phyloP scores from a whole-genome alignment of 352 stramenopile genomes.

The Phytophthora pistaciae region DNA sequence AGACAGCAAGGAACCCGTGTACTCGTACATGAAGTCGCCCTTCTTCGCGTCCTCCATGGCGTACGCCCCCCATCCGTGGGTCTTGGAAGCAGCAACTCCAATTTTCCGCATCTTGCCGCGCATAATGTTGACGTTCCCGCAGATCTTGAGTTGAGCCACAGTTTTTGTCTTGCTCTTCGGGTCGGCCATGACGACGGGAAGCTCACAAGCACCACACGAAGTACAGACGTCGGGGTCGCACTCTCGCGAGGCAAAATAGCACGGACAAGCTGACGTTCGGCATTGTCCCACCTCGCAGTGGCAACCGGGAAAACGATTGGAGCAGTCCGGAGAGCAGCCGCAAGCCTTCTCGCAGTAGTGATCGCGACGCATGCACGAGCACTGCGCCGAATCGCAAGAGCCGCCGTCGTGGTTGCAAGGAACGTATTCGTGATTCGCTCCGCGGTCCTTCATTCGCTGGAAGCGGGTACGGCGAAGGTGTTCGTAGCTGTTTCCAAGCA shows the following conservation, averaged over 20 bases:
- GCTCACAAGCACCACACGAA: slow-evolving; percentile 71
- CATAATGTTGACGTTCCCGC: slow-evolving; percentile 78
- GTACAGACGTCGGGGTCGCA: slow-evolving; percentile 78
- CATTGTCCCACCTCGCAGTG: slow-evolving; percentile 68
- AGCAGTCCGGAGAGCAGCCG: slow-evolving; percentile 68
- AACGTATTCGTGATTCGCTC: slow-evolving; percentile 78
- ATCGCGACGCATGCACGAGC: slow-evolving; percentile 83
- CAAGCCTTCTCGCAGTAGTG: slow-evolving; percentile 84
- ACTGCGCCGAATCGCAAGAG: slow-evolving; percentile 71
- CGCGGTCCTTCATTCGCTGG: slow-evolving; percentile 86
- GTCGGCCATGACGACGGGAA: slow-evolving; percentile 59
- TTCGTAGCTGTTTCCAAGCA: slow-evolving; percentile 70
- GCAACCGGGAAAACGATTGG: slow-evolving; percentile 83
- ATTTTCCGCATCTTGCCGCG: slow-evolving; percentile 62
- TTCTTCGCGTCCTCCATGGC: slow-evolving; percentile 59
- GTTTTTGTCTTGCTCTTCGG: slow-evolving; percentile 38
- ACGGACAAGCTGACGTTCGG: slow-evolving; percentile 67
- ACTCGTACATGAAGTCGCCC: slow-evolving; percentile 87
- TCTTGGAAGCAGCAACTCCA: slow-evolving; percentile 64
- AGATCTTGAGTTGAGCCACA: slow-evolving; percentile 53
- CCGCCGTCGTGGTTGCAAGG: slow-evolving; percentile 68
- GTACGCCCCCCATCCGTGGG: slow-evolving; percentile 83
- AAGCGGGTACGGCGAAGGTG: slow-evolving; percentile 74
- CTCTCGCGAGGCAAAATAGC: slow-evolving; percentile 74
- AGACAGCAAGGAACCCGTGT: slow-evolving; percentile 92